phyloP scores from a whole-genome alignment of 2,329 filamentous ascomycete genomes.

The Chalaropsis ovoidea region DNA sequence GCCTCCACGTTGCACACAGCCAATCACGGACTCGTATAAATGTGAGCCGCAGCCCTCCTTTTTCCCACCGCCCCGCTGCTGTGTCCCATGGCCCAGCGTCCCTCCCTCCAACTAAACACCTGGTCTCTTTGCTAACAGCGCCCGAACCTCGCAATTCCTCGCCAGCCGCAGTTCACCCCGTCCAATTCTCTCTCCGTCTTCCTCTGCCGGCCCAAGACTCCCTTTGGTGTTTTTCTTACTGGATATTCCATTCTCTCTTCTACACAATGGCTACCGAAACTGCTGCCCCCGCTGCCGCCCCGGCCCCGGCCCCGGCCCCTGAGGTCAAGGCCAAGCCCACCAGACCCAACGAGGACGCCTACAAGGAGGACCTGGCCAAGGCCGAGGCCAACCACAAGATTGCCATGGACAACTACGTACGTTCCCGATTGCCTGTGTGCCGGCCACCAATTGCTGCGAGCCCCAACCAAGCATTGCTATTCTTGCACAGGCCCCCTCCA shows the following conservation, averaged over 20 bases:
- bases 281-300: slow-evolving; percentile 38
- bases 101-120: not conserved
- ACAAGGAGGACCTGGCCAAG: slow-evolving; percentile 66
- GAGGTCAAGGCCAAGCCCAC: slow-evolving; percentile 47
- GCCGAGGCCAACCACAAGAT: slow-evolving; percentile 80
- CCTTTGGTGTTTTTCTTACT: slow-evolving; percentile 26
- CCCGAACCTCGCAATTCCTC: not conserved
- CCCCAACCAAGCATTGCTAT: not conserved
- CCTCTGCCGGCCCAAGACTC: slow-evolving; percentile 20
- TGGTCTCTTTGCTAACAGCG: slow-evolving; percentile 3
- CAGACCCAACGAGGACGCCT: slow-evolving; percentile 78
- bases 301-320: slow-evolving; percentile 36
- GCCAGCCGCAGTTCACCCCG: not conserved
- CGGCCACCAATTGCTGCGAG: not conserved
- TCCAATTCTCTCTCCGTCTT: slow-evolving; percentile 14
- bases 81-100: not conserved
- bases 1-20: no score
- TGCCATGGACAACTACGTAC: slow-evolving; percentile 52
- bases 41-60: not conserved
- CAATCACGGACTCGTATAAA: not conserved
- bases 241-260: slow-evolving; percentile 25
- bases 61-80: not conserved
- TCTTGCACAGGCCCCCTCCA: not conserved
- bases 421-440: slow-evolving; percentile 26
- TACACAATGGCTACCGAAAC: slow-evolving; percentile 25